Conservation (phyloP, 441 rosid species). For the Cnidoscolus chayamansa region DNA sequence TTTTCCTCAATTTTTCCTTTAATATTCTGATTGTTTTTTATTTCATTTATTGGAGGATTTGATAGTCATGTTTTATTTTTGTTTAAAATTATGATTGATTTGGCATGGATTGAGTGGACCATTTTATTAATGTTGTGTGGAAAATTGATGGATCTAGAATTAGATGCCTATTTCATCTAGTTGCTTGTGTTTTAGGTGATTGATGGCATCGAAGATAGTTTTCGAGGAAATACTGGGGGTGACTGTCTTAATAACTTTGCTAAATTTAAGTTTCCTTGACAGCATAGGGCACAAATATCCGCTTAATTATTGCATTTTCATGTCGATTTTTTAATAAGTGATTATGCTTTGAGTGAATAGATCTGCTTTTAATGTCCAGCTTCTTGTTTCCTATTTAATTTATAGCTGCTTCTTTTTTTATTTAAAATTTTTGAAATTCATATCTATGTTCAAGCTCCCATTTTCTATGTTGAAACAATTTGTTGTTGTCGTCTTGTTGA, state of each 20-base stretch:
- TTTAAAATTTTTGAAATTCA: not conserved
- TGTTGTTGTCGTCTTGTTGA: not conserved
- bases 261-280: not conserved
- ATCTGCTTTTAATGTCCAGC: not conserved
- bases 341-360: no score
- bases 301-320: not conserved
- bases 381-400: not conserved
- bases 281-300: not conserved
- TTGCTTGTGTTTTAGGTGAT: not conserved
- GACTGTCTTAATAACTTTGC: no score
- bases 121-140: not conserved
- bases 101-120: not conserved
- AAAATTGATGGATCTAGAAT: conserved; percentile 5
- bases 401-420: no score
- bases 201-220: not conserved
- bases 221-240: not conserved
- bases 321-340: no score
- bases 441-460: not conserved
- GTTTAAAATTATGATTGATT: not conserved
- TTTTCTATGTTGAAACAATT: not conserved
- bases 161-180: not conserved
- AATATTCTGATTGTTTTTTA: not conserved
- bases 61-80: no score
- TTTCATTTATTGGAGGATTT: not conserved
- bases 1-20: no score